Evolutionary conservation across 352 stramenopile species (phyloP).

Genomic region (Globisporangium cystogenes): DNA sequence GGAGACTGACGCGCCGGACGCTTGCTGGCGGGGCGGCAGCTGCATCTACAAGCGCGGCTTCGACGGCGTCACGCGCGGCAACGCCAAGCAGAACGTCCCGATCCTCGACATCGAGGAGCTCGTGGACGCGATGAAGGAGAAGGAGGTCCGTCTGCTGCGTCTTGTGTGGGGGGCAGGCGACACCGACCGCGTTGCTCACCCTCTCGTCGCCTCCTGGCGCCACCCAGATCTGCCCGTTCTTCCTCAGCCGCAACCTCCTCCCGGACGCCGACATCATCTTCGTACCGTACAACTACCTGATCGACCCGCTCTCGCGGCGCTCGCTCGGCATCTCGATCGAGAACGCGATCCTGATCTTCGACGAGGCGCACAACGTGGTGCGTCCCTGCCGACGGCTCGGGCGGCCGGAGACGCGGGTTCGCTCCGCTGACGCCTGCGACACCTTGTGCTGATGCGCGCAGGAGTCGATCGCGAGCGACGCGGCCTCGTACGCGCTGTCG

Average conservation of each 20-base stretch:
- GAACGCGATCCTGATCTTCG: constrained; percentile 98
- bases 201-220: too few species aligned
- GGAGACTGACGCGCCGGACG: too few species aligned
- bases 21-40: too few species aligned
- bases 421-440: too few species aligned
- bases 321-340: constrained; percentile 94
- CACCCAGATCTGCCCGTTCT: constrained; percentile 98
- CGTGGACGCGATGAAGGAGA: constrained; percentile 81
- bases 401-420: too few species aligned
- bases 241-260: constrained; percentile 89
- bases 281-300: constrained; percentile 99
- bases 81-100: constrained; percentile 41
- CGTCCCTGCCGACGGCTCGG: too few species aligned
- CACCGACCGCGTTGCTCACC: too few species aligned
- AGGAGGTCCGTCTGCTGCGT: constrained; percentile 42
- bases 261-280: constrained; percentile 95
- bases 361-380: constrained; percentile 99
- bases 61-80: constrained; percentile 47
- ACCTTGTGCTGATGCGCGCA: too few species aligned
- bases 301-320: constrained; percentile 90
- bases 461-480: constrained; percentile 91
- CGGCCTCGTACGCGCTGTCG: constrained; percentile 95
- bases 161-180: too few species aligned
- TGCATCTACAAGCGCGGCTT: constrained; percentile 79
- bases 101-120: constrained; percentile 99